Conservation (phyloP, 257 asterid genomes). For the Ilex asprella region DNA sequence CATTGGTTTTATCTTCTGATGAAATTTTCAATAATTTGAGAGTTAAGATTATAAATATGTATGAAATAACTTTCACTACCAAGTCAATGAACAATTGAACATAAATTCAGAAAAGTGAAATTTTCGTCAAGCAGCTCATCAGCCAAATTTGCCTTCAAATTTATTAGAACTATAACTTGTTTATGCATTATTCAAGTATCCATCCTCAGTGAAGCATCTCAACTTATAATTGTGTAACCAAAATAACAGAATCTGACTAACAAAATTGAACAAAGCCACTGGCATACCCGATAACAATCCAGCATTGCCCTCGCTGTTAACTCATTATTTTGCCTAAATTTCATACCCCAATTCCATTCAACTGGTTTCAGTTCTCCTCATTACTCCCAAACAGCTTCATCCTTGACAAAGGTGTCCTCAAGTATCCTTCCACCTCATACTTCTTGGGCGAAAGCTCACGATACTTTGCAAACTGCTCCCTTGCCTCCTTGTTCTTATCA, state of each 20-base stretch:
- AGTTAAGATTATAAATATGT: too few species aligned
- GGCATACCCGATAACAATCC: background rate
- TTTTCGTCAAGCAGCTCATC: too few species aligned
- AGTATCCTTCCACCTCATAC: slow-evolving; percentile 78
- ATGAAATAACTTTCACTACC: too few species aligned
- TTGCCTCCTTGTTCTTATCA: slow-evolving; percentile 63
- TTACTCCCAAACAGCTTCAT: slow-evolving; percentile 72
- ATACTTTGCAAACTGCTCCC: slow-evolving; percentile 62
- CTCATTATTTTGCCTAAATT: background rate
- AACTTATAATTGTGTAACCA: background rate
- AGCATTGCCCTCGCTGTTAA: background rate
- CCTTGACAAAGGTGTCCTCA: slow-evolving; percentile 68
- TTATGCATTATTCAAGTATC: too few species aligned
- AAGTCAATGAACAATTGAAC: too few species aligned
- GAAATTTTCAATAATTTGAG: too few species aligned
- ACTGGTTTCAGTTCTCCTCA: slow-evolving; percentile 28
- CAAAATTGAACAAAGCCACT: background rate
- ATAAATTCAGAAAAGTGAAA: too few species aligned
- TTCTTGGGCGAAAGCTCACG: slow-evolving; percentile 64
- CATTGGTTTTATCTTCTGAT: too few species aligned
- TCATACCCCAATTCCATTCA: background rate
- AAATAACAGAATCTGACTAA: background rate
- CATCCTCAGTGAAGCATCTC: too few species aligned
- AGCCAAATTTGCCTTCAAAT: too few species aligned
- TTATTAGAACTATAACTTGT: too few species aligned